Percentiles rank a stretch among this genome's conserved stretches.
Conservation (phyloP, 2,329 filamentous ascomycete genomes). For the Mariannaea elegans region DNA sequence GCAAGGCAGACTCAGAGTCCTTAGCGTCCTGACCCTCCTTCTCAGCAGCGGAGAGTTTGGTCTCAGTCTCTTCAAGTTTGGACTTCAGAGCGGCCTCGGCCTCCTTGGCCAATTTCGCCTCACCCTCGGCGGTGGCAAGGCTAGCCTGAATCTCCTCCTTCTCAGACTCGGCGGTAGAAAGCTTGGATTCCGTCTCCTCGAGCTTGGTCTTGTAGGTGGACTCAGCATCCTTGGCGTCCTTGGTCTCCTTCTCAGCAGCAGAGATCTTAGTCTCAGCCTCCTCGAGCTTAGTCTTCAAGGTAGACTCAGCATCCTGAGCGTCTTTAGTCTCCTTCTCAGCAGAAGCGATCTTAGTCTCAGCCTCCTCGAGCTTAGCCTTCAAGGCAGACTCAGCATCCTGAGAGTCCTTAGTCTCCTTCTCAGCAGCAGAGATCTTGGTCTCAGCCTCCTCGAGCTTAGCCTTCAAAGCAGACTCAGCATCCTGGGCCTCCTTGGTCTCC, state of each 20-base stretch:
- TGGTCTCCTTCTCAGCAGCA: constrained; percentile 8
- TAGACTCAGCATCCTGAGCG: constrained; percentile 23
- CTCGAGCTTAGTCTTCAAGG: constrained; percentile 24
- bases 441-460: constrained; percentile 15
- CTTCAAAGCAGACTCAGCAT: constrained; percentile 10
- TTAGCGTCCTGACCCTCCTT: neutral
- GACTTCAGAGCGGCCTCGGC: constrained; percentile 11
- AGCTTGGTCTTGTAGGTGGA: constrained; percentile 30
- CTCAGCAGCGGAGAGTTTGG: constrained; percentile 3
- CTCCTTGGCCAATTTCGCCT: constrained; percentile 5
- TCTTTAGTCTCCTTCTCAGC: constrained; percentile 28
- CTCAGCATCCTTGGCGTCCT: constrained; percentile 29
- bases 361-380: constrained; percentile 32
- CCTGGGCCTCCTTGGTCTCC: constrained; percentile 9
- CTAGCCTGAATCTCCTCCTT: constrained; percentile 9
- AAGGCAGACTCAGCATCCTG: constrained; percentile 25
- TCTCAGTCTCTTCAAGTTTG: constrained; percentile 14
- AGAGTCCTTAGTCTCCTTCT: neutral
- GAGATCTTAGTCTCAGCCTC: constrained; percentile 22
- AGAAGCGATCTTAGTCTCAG: constrained; percentile 25
- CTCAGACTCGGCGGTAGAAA: constrained; percentile 15
- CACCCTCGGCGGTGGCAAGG: constrained; percentile 14
- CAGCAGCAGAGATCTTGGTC: neutral
- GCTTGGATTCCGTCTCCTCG: constrained; percentile 19
- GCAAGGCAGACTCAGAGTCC: constrained; percentile 24